Conservation (phyloP, 1,284 basidiomycete species). For the Mycena sp. region DNA sequence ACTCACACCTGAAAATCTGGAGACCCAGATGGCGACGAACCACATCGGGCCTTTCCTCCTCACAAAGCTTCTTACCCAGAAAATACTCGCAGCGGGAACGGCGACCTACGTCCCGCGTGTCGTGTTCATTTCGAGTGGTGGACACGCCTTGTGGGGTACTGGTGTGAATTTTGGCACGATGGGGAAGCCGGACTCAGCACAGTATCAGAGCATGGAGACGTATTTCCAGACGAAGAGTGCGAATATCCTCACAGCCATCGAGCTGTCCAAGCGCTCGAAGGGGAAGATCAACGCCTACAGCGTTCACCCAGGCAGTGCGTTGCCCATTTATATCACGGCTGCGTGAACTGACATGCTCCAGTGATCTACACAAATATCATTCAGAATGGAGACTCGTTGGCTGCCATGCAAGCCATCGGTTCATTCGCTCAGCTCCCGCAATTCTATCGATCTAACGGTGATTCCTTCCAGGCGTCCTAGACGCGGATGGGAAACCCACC, state of each 20-base stretch:
- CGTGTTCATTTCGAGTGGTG: neutral
- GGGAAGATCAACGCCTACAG: slow-evolving; percentile 5
- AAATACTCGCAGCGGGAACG: neutral
- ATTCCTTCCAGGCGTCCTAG: neutral
- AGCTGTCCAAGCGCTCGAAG: no score
- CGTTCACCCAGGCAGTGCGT: slow-evolving; percentile 3
- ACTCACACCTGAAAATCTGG: slow-evolving; percentile 4
- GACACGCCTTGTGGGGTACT: neutral
- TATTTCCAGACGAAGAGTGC: neutral
- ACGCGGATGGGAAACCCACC: neutral
- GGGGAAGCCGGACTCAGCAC: neutral
- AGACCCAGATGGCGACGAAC: neutral
- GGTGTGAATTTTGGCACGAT: neutral
- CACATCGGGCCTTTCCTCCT: no score
- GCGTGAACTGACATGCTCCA: neutral
- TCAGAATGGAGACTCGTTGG: neutral
- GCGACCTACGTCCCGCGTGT: neutral
- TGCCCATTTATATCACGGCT: neutral
- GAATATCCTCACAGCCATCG: neutral
- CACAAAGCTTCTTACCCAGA: slow-evolving; percentile 3
- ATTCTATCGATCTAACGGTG: neutral
- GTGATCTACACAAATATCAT: slow-evolving; percentile 10
- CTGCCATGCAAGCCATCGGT: neutral
- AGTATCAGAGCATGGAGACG: neutral
- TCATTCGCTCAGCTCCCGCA: neutral